A percentile compares a stretch with the other conserved stretches of the same genome.
These are phyloP conservation scores for Hansenula lynferdii DNA, from an alignment of 1,139 yeast species.

Conservation along the genomic window DNA sequence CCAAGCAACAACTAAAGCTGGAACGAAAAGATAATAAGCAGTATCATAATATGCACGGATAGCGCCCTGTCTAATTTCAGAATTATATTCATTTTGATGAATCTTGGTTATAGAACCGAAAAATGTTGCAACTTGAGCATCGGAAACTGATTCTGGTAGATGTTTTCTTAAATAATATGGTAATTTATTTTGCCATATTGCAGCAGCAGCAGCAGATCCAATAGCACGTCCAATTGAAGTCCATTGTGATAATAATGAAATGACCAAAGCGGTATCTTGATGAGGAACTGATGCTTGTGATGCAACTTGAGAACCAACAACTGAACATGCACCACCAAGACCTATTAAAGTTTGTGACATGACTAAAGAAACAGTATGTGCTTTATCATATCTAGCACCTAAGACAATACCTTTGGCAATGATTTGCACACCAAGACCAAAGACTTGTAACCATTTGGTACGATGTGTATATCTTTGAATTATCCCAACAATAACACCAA, in stretches of 20 bases:
- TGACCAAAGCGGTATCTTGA: constrained; percentile 40
- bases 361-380: constrained; percentile 22
- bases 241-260: constrained; percentile 38
- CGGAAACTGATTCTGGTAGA: constrained; percentile 4
- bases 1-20: constrained; percentile 4
- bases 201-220: constrained; percentile 42
- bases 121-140: constrained; percentile 1
- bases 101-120: constrained; percentile 3
- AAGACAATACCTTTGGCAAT: constrained; percentile 28
- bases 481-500: constrained; percentile 31
- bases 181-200: constrained; percentile 24
- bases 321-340: constrained; percentile 31
- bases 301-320: constrained; percentile 30
- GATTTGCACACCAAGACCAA: constrained; percentile 27
- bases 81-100: constrained; percentile 2
- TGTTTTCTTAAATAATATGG: constrained; percentile 6
- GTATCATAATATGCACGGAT: constrained; percentile 5
- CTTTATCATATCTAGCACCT: constrained; percentile 23
- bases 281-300: constrained; percentile 38
- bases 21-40: constrained; percentile 5
- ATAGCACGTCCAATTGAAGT: constrained; percentile 41
- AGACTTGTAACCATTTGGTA: constrained; percentile 27
- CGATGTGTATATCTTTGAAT: constrained; percentile 28
- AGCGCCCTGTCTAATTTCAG: constrained; percentile 8
- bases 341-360: constrained; percentile 22